Evolutionary conservation across 371 early-diverging fungal species (phyloP), one percentile per base, ranked within the genome.

Genomic region (Mortierella sp.): DNA sequence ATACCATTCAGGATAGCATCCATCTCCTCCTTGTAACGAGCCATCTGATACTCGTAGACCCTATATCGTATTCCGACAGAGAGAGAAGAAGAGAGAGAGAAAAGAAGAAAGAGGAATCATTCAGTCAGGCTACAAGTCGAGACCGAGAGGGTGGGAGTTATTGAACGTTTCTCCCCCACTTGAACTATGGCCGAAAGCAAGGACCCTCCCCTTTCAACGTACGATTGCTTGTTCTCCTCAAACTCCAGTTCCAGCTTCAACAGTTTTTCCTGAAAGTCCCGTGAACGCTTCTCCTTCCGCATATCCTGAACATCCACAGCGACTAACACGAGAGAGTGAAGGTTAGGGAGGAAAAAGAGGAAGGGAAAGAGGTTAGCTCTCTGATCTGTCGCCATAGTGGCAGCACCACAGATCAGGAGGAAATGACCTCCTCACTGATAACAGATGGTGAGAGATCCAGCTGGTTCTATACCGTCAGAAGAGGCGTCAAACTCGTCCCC

Each of bases 401-500:
- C n/a, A n/a, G n/a, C n/a, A n/a, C n/a, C n/a, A n/a, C n/a, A n/a
- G n/a, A n/a, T n/a, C n/a, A n/a, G n/a, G n/a, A n/a, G n/a, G n/a
- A n/a, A n/a, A n/a, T n/a, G n/a, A n/a, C n/a, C n/a, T n/a, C n/a
- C n/a, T n/a, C n/a, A n/a, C n/a, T n/a, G n/a, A n/a, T n/a, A n/a
- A n/a, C n/a, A n/a, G n/a, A n/a, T n/a, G n/a, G n/a, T n/a, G n/a
- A n/a, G n/a, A n/a, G n/a, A n/a, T n/a, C n/a, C n/a, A n/a, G 45
- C 23, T 45, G 53, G 38, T 41, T 45, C 10, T 49, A 30, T 70
- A 76, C 78, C 78, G 56, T 76, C 78, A 7, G 78, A 76, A 12
- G 58, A 61, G n/a, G 63, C 78, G 56, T 76, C 78, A 59, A 70
- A 76, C 51, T 76, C 78, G 16, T 76, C 78, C 12, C 78, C 78